A percentile compares a stretch with the other conserved stretches of the same genome.
Evolutionary conservation across 768 basidiomycete species (phyloP).

Genomic region (Mycena vulgaris): DNA sequence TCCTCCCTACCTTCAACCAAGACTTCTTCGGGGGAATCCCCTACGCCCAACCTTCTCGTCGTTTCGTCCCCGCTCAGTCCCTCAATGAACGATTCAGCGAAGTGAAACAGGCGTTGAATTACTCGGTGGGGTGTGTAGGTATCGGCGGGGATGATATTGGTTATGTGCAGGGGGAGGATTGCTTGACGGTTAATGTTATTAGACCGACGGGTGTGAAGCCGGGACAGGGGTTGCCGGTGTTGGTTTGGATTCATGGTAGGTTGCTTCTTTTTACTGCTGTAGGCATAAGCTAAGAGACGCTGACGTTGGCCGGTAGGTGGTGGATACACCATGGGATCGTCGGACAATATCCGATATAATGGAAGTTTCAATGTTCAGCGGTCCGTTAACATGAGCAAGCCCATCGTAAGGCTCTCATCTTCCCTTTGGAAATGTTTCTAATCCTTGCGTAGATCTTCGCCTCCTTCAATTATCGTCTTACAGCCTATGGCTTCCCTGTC

Average conservation of each 20-base stretch:
- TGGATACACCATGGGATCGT: conserved; percentile 28
- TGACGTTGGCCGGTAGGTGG: conserved; percentile 26
- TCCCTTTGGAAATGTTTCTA: conserved; percentile 25
- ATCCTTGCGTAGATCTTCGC: conserved; percentile 29
- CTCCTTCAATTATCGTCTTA: conserved; percentile 32
- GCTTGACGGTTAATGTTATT: conserved; percentile 28
- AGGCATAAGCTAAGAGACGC: conserved; percentile 31
- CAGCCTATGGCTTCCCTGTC: conserved; percentile 33
- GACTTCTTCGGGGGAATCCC: conserved; percentile 30
- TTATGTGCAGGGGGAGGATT: conserved; percentile 32
- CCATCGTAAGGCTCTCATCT: conserved; percentile 26
- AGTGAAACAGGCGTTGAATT: conserved; percentile 30
- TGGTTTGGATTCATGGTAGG: conserved; percentile 31
- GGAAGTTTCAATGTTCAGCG: conserved; percentile 33
- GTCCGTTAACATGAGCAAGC: conserved; percentile 30
- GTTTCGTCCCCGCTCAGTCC: conserved; percentile 32
- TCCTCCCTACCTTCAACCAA: conserved; percentile 30
- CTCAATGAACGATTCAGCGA: conserved; percentile 28
- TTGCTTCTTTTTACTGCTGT: conserved; percentile 23
- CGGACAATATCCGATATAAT: conserved; percentile 33
- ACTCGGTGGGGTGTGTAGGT: conserved; percentile 31
- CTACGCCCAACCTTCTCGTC: conserved; percentile 31
- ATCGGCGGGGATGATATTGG: conserved; percentile 28
- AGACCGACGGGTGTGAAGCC: conserved; percentile 32
- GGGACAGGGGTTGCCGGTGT: conserved; percentile 30